Evolutionary conservation across 768 basidiomycete genomes (phyloP).

Genomic region (Boletus barrowsii): DNA sequence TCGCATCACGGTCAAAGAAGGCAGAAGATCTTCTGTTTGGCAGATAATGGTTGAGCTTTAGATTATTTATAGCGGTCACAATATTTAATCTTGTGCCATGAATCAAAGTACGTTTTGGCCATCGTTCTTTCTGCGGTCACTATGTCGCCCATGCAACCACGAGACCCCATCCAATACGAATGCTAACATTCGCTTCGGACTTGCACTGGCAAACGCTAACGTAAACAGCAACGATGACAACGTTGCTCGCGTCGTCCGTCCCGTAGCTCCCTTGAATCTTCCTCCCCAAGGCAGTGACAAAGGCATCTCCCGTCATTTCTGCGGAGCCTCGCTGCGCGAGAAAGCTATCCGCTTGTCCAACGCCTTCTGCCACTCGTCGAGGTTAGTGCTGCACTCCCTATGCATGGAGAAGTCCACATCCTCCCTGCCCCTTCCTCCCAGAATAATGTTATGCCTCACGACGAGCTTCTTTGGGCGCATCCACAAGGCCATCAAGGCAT

Average conservation of each 20-base stretch:
- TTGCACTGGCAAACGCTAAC: constrained; percentile 33
- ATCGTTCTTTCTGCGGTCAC: no score
- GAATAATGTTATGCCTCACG: constrained; percentile 1
- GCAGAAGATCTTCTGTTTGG: neutral
- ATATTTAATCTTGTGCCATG: no score
- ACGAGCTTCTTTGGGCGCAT: constrained; percentile 56
- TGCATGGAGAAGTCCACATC: constrained; percentile 30
- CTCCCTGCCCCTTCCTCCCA: constrained; percentile 15
- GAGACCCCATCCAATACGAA: constrained; percentile 28
- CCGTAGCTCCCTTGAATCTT: constrained; percentile 6
- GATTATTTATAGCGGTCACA: no score
- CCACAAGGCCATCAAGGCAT: constrained; percentile 59
- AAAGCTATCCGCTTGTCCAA: constrained; percentile 55
- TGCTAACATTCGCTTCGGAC: constrained; percentile 39
- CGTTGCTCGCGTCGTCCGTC: constrained; percentile 21
- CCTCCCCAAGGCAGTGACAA: constrained; percentile 9
- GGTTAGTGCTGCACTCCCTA: neutral
- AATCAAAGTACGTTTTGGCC: no score
- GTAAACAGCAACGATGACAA: constrained; percentile 27
- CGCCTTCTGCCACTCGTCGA: constrained; percentile 51
- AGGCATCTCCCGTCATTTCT: constrained; percentile 23
- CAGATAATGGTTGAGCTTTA: no score
- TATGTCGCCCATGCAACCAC: no score
- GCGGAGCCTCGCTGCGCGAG: constrained; percentile 38
- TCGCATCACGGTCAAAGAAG: neutral